Percentiles rank a stretch among this genome's conserved stretches.
Evolutionary conservation across 2,329 filamentous ascomycete species (phyloP).

Genomic region (Fusarium papillatum): DNA sequence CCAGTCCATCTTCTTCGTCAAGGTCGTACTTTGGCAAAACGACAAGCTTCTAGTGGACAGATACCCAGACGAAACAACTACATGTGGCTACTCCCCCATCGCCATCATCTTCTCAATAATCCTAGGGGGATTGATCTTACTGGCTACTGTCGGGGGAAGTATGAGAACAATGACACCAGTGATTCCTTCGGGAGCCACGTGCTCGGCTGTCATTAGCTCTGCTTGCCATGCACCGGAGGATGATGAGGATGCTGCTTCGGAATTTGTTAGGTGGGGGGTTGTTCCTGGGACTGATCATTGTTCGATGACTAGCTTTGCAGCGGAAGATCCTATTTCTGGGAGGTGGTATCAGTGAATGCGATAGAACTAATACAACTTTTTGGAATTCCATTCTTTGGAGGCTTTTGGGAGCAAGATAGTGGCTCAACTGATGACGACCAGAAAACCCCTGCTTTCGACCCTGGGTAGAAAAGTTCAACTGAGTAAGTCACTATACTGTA

Average conservation of each 20-base stretch:
- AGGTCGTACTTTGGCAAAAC: neutral
- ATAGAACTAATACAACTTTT: neutral
- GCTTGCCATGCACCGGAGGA: neutral
- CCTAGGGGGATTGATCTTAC: neutral
- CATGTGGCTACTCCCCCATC: slow-evolving; percentile 3
- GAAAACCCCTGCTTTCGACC: too few species aligned
- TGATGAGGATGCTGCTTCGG: neutral
- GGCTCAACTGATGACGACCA: too few species aligned
- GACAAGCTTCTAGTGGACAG: neutral
- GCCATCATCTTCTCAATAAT: neutral
- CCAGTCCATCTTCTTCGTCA: neutral
- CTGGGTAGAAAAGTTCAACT: too few species aligned
- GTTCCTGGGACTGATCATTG: slow-evolving; percentile 1
- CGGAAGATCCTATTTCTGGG: neutral
- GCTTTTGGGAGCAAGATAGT: too few species aligned
- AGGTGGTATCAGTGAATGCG: neutral
- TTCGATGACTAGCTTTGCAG: neutral
- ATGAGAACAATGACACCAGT: neutral
- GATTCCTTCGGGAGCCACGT: neutral
- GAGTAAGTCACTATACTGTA: too few species aligned
- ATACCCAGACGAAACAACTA: neutral
- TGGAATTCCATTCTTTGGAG: neutral
- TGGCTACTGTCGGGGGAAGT: neutral
- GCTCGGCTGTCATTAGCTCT: neutral
- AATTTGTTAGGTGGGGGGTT: neutral